phyloP scores from a whole-genome alignment of 306 rosid genomes.

The Castanospermum australe region DNA sequence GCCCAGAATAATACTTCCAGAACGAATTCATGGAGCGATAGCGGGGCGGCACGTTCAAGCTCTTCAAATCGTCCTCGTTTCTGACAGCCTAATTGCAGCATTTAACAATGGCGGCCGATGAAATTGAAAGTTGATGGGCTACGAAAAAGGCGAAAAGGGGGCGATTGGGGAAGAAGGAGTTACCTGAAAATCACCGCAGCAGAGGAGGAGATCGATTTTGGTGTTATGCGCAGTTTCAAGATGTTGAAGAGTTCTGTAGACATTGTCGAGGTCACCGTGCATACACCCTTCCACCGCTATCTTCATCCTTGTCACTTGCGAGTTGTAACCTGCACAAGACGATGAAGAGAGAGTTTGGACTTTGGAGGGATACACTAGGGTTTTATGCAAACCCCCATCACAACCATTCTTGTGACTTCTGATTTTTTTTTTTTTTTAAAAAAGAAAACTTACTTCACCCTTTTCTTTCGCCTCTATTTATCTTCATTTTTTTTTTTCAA shows the following conservation, averaged over 20 bases:
- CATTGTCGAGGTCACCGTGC: constrained; percentile 93
- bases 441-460: too few relatives aligned
- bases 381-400: too few relatives aligned
- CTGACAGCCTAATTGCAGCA: constrained; percentile 64
- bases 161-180: too few relatives aligned
- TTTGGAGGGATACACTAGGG: constrained; percentile 12
- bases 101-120: neutral
- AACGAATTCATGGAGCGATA: constrained; percentile 75
- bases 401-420: too few relatives aligned
- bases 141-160: neutral
- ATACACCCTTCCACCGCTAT: constrained; percentile 92
- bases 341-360: too few relatives aligned
- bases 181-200: constrained; percentile 97
- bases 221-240: constrained; percentile 51
- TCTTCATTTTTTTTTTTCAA: too few relatives aligned
- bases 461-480: too few relatives aligned
- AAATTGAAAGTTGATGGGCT: neutral
- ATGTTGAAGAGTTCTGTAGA: constrained; percentile 72
- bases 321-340: too few relatives aligned
- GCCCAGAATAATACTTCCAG: constrained; percentile 94
- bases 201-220: constrained; percentile 90
- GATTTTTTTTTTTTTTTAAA: too few relatives aligned
- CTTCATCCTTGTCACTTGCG: constrained; percentile 36
- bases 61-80: constrained; percentile 72
- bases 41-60: constrained; percentile 65